Evolutionary conservation across 768 basidiomycete genomes (phyloP), one percentile per base, ranked within the genome.

Genomic region (Phlebiopsis flavidoalba): DNA sequence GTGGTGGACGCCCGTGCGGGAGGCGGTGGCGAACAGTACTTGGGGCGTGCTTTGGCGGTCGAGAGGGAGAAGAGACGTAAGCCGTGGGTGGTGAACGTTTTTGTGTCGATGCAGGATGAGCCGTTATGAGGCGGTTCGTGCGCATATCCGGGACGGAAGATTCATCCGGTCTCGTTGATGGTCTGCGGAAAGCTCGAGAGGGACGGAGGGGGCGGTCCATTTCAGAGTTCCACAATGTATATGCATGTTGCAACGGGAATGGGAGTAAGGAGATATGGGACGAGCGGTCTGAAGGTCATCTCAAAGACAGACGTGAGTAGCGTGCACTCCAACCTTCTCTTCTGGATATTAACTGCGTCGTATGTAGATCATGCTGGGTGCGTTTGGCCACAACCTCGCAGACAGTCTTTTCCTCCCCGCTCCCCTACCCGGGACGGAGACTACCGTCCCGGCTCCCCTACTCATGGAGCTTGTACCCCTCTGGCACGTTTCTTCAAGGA

Each of bases 381-480:
- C 83, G 17, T 76, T 84, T 65, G 83, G 87, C 3, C 68, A 75
- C 55, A 81, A 86, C 63, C 79, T 92, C 31, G 76, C 88, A 64
- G 89, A 93, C 68, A 72, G 83, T 58, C 71, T 88, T 15, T 92
- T 86, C 75, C 85, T 93, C 82, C 82, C 81, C 60, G 81, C 81
- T 5, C 81, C 83, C 24, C 66, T 77, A 15, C 76, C 62, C 22
- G 35, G 53, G 21, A n/a, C 22, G 17, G 37, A 52, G n/a, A 11
- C 55, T 17, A 35, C 58, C 19, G 26, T 24, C 65, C 62, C 64
- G 1, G 64, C 80, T 24, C 78, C 88, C 21, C 84, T 86, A 3
- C 76, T 93, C 37, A 83, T 93, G 75, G 92, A 95, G 73, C 78
- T n/a, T 93, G 66, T 92, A 89, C 73, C 87, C 85, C 19, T 75